phyloP scores from a whole-genome alignment of 108 stramenopile genomes.

The Heterococcus sp. region DNA sequence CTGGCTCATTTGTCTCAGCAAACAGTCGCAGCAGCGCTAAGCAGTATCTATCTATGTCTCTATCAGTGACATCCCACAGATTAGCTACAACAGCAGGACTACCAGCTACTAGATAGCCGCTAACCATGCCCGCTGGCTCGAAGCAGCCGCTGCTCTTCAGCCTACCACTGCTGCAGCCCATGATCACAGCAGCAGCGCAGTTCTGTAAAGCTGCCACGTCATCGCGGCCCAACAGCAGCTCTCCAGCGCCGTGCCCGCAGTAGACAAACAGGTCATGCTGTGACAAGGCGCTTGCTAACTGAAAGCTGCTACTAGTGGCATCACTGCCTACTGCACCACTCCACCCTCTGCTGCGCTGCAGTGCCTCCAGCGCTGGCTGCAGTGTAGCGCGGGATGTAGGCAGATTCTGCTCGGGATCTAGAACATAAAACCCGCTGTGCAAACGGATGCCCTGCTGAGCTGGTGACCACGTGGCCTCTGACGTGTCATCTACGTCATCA shows the following conservation, averaged over 20 bases:
- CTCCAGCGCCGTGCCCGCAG: constrained; percentile 93
- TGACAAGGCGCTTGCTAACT: constrained; percentile 56
- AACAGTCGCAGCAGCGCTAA: constrained; percentile 29
- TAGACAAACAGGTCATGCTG: constrained; percentile 77
- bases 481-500: not conserved
- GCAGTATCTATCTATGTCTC: constrained; percentile 86
- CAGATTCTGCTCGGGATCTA: constrained; percentile 91
- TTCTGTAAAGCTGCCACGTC: constrained; percentile 45
- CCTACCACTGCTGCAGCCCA: constrained; percentile 79
- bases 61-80: constrained; percentile 97
- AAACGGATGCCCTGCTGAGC: constrained; percentile 11
- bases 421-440: constrained; percentile 66
- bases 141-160: constrained; percentile 59
- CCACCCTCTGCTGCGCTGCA: constrained; percentile 69
- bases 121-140: constrained; percentile 88
- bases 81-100: constrained; percentile 92
- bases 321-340: constrained; percentile 67
- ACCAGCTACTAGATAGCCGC: constrained; percentile 81
- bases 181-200: constrained; percentile 67
- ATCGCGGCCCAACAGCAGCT: constrained; percentile 70
- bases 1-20: constrained; percentile 58
- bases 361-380: constrained; percentile 60
- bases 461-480: constrained; percentile 5
- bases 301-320: constrained; percentile 61
- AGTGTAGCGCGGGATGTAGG: constrained; percentile 67